These are phyloP conservation scores for Colletotrichum coccodes DNA, from an alignment of 2,329 filamentous ascomycete species.

Conservation along the genomic window DNA sequence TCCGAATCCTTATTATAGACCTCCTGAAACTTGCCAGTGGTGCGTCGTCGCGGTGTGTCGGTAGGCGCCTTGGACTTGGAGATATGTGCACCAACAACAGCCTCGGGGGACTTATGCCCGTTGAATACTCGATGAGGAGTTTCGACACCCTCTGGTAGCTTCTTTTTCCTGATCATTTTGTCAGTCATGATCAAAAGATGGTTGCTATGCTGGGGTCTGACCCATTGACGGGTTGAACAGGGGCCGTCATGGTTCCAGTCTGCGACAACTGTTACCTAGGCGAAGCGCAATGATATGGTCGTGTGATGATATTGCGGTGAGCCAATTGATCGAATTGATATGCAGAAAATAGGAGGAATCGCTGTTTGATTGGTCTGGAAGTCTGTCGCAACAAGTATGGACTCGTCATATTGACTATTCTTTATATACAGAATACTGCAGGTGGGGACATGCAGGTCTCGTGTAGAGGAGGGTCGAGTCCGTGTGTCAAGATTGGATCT, in stretches of 20 bases:
- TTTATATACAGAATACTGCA: conserved; percentile 15
- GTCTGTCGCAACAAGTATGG: conserved; percentile 51
- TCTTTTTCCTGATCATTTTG: conserved; percentile 61
- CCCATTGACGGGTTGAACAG: neutral
- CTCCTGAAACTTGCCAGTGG: conserved; percentile 60
- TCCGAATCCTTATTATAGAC: conserved; percentile 51
- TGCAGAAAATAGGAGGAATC: neutral
- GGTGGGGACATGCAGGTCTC: conserved; percentile 31
- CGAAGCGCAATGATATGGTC: neutral
- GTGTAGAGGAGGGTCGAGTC: conserved; percentile 28
- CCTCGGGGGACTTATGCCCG: conserved; percentile 59
- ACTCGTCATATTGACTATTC: conserved; percentile 43
- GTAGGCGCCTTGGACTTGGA: conserved; percentile 34
- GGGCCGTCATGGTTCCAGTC: neutral
- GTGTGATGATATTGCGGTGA: neutral
- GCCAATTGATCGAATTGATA: conserved; percentile 3
- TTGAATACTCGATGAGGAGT: conserved; percentile 59
- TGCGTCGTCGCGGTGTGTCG: conserved; percentile 55
- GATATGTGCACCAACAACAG: conserved; percentile 19
- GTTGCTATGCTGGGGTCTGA: neutral
- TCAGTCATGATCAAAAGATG: neutral
- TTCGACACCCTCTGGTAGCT: conserved; percentile 68
- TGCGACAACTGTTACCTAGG: neutral
- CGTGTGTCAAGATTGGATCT: conserved; percentile 16
- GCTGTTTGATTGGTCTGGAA: conserved; percentile 43